Percentiles rank a stretch among this genome's conserved stretches.
Conservation (phyloP, 371 early-diverging fungal genomes). For the Mortierella sp. region DNA sequence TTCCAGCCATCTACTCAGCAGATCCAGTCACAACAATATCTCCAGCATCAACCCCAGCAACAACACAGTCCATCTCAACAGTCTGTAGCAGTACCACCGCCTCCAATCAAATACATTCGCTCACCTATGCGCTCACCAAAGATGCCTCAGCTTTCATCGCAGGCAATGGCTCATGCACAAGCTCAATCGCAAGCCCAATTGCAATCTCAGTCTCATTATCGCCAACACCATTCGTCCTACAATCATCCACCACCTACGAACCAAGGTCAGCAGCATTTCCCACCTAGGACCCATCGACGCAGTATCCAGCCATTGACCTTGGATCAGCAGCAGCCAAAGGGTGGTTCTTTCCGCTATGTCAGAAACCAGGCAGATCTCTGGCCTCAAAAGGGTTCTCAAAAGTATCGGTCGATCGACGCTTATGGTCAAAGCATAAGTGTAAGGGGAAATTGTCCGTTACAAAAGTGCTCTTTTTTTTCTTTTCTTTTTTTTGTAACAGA, state of each 20-base stretch:
- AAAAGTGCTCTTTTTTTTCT: background rate
- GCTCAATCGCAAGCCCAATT: conserved; percentile 43
- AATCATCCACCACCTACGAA: conserved; percentile 14
- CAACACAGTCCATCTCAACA: conserved; percentile 28
- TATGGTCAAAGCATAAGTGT: conserved; percentile 54
- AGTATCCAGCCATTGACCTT: conserved; percentile 55
- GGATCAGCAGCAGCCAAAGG: conserved; percentile 54
- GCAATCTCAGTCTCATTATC: conserved; percentile 34
- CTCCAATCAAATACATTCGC: conserved; percentile 39
- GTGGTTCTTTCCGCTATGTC: conserved; percentile 53
- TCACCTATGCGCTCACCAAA: conserved; percentile 50
- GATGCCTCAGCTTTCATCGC: conserved; percentile 50
- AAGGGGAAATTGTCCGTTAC: conserved; percentile 6
- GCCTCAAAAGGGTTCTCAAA: conserved; percentile 58
- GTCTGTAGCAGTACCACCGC: conserved; percentile 30
- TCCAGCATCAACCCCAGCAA: conserved; percentile 23
- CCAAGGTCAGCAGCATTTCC: conserved; percentile 36
- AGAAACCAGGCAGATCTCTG: conserved; percentile 54
- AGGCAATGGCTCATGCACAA: conserved; percentile 48
- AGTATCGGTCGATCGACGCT: conserved; percentile 55
- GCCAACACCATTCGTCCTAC: conserved; percentile 28
- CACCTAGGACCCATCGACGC: conserved; percentile 52
- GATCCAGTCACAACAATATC: conserved; percentile 17
- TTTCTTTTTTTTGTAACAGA: background rate
- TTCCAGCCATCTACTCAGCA: conserved; percentile 12